A percentile compares a stretch with the other conserved stretches of the same genome.
These are phyloP conservation scores for Penicillium riverlandense DNA, from an alignment of 495 filamentous ascomycete genomes.

Conservation along the genomic window DNA sequence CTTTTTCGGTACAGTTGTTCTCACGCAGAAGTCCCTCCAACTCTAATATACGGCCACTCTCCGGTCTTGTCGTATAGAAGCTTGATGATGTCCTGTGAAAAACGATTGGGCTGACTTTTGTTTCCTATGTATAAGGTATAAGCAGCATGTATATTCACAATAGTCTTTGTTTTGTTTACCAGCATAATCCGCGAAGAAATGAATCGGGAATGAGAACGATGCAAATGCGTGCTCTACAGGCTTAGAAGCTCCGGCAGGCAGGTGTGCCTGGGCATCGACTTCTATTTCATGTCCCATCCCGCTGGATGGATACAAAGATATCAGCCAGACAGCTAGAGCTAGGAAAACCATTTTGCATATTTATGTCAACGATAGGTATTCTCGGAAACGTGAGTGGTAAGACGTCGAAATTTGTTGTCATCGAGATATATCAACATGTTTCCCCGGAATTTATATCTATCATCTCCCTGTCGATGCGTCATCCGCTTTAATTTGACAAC, in stretches of 20 bases:
- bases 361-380: too few species aligned
- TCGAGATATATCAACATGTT: too few species aligned
- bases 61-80: conserved; percentile 7
- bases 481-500: too few species aligned
- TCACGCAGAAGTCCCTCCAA: conserved; percentile 9
- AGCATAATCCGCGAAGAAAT: conserved; percentile 7
- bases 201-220: conserved; percentile 3
- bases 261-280: not conserved
- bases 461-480: too few species aligned
- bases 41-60: conserved; percentile 6
- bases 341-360: too few species aligned
- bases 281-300: too few species aligned
- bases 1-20: too few species aligned
- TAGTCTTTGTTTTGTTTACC: not conserved
- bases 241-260: not conserved
- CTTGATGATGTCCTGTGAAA: conserved; percentile 9
- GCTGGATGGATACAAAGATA: too few species aligned
- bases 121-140: conserved; percentile 1
- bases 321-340: too few species aligned
- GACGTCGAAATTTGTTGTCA: too few species aligned
- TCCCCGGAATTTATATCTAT: too few species aligned
- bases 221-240: conserved; percentile 4
- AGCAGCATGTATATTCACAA: not conserved
- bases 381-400: too few species aligned
- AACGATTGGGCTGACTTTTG: conserved; percentile 6